Evolutionary conservation across 2,329 filamentous ascomycete species (phyloP).

Genomic region (Epichloe sp.): DNA sequence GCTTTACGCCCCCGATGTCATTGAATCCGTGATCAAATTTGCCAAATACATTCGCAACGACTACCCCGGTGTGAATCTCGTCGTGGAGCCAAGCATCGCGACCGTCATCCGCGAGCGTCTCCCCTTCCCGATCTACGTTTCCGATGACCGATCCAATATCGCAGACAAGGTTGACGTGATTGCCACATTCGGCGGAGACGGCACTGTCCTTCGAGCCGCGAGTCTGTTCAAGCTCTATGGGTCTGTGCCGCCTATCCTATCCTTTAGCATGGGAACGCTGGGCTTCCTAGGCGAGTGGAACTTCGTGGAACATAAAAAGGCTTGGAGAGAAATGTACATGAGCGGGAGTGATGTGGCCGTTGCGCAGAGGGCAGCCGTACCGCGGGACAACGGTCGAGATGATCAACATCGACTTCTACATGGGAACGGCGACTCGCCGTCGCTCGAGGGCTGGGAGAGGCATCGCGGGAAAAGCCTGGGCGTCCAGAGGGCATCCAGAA

Average conservation of each 20-base stretch:
- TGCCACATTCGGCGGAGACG: constrained; percentile 79
- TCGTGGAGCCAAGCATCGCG: constrained; percentile 71
- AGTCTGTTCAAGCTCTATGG: constrained; percentile 60
- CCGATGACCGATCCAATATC: constrained; percentile 38
- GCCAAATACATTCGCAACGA: constrained; percentile 62
- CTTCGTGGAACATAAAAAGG: constrained; percentile 81
- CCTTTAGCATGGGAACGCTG: constrained; percentile 92
- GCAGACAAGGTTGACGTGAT: constrained; percentile 77
- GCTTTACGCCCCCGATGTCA: constrained; percentile 40
- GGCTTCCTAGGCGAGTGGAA: constrained; percentile 97
- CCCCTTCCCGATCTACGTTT: constrained; percentile 59
- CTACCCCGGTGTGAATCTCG: constrained; percentile 68
- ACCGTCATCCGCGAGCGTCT: constrained; percentile 56
- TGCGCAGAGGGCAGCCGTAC: constrained; percentile 29
- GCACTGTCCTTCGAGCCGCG: constrained; percentile 24
- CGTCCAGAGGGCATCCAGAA: constrained; percentile 56
- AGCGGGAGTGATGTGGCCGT: constrained; percentile 39
- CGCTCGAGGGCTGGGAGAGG: constrained; percentile 49
- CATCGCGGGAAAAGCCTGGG: constrained; percentile 75
- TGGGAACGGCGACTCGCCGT: neutral
- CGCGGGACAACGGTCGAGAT: constrained; percentile 15
- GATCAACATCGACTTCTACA: neutral
- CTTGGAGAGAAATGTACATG: constrained; percentile 90
- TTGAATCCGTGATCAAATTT: constrained; percentile 38
- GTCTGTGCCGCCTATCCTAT: constrained; percentile 78